Evolutionary conservation across 2,329 filamentous ascomycete species (phyloP).

Genomic region (Diaporthe sp.): DNA sequence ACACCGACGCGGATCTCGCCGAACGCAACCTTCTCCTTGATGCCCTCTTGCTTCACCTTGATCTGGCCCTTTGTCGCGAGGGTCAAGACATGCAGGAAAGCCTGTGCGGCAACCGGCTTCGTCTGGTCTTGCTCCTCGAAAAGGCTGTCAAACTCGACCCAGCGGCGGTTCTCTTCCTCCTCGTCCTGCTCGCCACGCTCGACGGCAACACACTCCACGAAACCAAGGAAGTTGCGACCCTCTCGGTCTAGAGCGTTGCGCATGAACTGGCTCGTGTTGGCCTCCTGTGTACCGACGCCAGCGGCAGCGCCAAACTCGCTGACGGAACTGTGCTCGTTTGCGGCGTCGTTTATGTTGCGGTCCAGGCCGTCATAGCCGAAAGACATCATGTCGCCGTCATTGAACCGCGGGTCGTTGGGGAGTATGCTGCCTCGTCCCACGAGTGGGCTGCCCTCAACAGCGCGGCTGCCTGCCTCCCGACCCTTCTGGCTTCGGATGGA

Average conservation of each 20-base stretch:
- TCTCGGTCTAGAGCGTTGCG: slow-evolving; percentile 58
- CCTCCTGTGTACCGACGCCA: slow-evolving; percentile 42
- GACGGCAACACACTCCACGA: slow-evolving; percentile 53
- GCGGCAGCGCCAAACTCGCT: slow-evolving; percentile 44
- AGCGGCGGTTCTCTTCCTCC: slow-evolving; percentile 52
- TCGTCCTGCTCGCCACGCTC: slow-evolving; percentile 48
- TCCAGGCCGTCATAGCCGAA: slow-evolving; percentile 52
- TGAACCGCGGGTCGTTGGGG: slow-evolving; percentile 61
- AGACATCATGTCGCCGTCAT: slow-evolving; percentile 55
- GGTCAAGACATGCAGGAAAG: slow-evolving; percentile 79
- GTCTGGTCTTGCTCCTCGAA: slow-evolving; percentile 70
- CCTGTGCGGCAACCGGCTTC: slow-evolving; percentile 78
- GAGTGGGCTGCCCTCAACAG: slow-evolving; percentile 54
- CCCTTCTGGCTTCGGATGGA: slow-evolving; percentile 58
- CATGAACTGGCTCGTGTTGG: slow-evolving; percentile 50
- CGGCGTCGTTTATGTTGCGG: slow-evolving; percentile 47
- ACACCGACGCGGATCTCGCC: slow-evolving; percentile 63
- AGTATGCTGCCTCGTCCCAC: slow-evolving; percentile 52
- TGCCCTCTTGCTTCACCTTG: slow-evolving; percentile 70
- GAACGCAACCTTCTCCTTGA: slow-evolving; percentile 55
- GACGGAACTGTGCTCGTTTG: slow-evolving; percentile 46
- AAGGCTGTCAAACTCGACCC: slow-evolving; percentile 77
- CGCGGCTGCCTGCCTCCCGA: slow-evolving; percentile 51
- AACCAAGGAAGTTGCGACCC: slow-evolving; percentile 61
- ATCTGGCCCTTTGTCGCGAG: slow-evolving; percentile 77